Conservation (phyloP, 495 filamentous ascomycete genomes). For the Penicillium soppii region DNA sequence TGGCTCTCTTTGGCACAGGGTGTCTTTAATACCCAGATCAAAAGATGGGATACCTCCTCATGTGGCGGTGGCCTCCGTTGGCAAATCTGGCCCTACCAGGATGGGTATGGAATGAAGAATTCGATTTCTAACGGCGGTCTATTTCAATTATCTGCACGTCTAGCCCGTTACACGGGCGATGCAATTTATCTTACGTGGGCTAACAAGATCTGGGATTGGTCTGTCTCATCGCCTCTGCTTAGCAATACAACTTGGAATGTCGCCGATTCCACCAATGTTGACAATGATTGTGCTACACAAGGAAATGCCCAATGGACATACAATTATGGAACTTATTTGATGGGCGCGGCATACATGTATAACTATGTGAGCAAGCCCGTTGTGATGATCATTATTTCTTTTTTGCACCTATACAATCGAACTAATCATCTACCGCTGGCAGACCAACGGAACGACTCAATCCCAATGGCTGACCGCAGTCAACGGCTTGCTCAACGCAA, state of each 20-base stretch:
- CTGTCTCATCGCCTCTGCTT: constrained; percentile 49
- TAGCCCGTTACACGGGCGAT: constrained; percentile 66
- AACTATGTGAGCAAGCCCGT: constrained; percentile 50
- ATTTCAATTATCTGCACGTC: constrained; percentile 67
- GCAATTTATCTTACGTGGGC: constrained; percentile 67
- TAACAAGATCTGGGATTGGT: constrained; percentile 66
- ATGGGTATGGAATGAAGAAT: constrained; percentile 66
- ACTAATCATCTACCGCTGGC: background rate
- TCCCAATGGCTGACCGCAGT: constrained; percentile 50
- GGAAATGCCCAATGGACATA: constrained; percentile 68
- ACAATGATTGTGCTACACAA: constrained; percentile 51
- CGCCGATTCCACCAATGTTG: constrained; percentile 59
- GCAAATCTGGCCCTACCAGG: constrained; percentile 55
- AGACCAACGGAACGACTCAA: constrained; percentile 21
- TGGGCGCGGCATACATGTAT: constrained; percentile 72
- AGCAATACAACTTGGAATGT: constrained; percentile 48
- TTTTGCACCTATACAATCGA: background rate
- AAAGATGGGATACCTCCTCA: constrained; percentile 47
- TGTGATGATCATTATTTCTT: background rate
- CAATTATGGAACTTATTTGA: constrained; percentile 66
- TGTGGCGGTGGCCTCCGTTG: constrained; percentile 56
- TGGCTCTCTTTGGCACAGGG: constrained; percentile 76
- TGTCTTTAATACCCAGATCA: constrained; percentile 72
- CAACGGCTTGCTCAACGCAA: constrained; percentile 53
- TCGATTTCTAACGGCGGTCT: constrained; percentile 66